These are phyloP conservation scores for Sarocladium kiliense DNA, from an alignment of 2,329 filamentous ascomycete species.

Conservation along the genomic window DNA sequence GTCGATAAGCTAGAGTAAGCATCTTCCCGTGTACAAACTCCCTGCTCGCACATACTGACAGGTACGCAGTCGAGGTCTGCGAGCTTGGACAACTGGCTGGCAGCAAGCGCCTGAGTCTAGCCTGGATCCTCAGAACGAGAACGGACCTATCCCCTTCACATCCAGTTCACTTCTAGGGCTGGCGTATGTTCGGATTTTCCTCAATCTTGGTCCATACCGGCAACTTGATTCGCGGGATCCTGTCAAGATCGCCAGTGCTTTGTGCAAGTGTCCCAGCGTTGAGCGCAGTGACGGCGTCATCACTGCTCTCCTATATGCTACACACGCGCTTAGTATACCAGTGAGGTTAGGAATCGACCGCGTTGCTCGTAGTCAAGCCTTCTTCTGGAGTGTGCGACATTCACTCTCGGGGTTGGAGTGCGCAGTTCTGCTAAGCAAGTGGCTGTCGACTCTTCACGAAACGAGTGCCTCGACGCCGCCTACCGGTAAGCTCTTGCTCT, in stretches of 20 bases:
- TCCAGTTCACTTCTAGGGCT: slow-evolving; percentile 40
- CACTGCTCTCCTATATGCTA: slow-evolving; percentile 45
- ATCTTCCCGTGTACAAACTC: background rate
- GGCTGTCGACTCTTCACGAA: slow-evolving; percentile 28
- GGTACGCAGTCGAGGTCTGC: slow-evolving; percentile 23
- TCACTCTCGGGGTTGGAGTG: slow-evolving; percentile 50
- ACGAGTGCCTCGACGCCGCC: slow-evolving; percentile 16
- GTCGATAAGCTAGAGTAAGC: slow-evolving; percentile 29
- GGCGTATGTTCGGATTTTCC: slow-evolving; percentile 40
- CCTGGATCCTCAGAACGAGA: slow-evolving; percentile 34
- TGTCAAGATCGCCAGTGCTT: slow-evolving; percentile 29
- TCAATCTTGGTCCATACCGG: slow-evolving; percentile 38
- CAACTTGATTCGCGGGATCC: slow-evolving; percentile 39
- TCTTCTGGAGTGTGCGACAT: slow-evolving; percentile 54
- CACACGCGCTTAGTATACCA: slow-evolving; percentile 50
- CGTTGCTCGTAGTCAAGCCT: slow-evolving; percentile 49
- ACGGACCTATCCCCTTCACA: slow-evolving; percentile 35
- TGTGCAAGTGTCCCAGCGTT: slow-evolving; percentile 32
- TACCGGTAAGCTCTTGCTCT: slow-evolving; percentile 22
- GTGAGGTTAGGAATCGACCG: slow-evolving; percentile 49
- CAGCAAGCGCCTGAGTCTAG: slow-evolving; percentile 32
- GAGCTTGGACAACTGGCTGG: slow-evolving; percentile 33
- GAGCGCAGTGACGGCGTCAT: slow-evolving; percentile 42
- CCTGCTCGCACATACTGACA: background rate
- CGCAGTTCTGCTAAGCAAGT: slow-evolving; percentile 48